phyloP scores from a whole-genome alignment of 1,284 basidiomycete species.

The Caloboletus firmus region DNA sequence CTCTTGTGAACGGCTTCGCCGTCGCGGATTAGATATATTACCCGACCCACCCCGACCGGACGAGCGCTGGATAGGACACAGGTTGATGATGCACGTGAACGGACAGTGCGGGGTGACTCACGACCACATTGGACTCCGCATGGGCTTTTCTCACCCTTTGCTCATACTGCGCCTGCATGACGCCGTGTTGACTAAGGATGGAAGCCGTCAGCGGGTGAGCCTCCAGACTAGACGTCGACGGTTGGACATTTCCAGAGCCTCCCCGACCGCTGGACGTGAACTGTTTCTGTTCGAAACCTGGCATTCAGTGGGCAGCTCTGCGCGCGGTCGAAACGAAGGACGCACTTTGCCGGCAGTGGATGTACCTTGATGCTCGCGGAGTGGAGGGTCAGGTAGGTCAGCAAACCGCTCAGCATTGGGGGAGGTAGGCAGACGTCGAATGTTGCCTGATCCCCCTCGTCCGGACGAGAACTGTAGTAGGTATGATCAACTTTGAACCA shows the following conservation, averaged over 20 bases:
- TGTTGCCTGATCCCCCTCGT: constrained; percentile 68
- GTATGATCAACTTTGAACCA: neutral
- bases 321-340: neutral
- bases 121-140: constrained; percentile 39
- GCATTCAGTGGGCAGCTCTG: neutral
- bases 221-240: constrained; percentile 56
- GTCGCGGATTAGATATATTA: constrained; percentile 28
- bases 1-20: constrained; percentile 33
- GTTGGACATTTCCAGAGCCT: constrained; percentile 76
- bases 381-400: constrained; percentile 43
- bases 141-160: constrained; percentile 44
- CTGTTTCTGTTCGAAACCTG: constrained; percentile 25
- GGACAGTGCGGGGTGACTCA: constrained; percentile 29
- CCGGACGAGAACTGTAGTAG: constrained; percentile 52
- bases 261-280: constrained; percentile 69
- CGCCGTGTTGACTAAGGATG: constrained; percentile 29
- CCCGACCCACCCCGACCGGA: constrained; percentile 38
- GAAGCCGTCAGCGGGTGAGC: constrained; percentile 36
- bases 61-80: constrained; percentile 43
- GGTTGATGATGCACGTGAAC: neutral
- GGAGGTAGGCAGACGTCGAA: constrained; percentile 45
- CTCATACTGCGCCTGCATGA: constrained; percentile 37
- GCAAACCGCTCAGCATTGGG: constrained; percentile 32
- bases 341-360: constrained; percentile 32
- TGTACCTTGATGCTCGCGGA: constrained; percentile 51